phyloP scores from a whole-genome alignment of 2,329 filamentous ascomycete species.

The Parascedosporium putredinis region DNA sequence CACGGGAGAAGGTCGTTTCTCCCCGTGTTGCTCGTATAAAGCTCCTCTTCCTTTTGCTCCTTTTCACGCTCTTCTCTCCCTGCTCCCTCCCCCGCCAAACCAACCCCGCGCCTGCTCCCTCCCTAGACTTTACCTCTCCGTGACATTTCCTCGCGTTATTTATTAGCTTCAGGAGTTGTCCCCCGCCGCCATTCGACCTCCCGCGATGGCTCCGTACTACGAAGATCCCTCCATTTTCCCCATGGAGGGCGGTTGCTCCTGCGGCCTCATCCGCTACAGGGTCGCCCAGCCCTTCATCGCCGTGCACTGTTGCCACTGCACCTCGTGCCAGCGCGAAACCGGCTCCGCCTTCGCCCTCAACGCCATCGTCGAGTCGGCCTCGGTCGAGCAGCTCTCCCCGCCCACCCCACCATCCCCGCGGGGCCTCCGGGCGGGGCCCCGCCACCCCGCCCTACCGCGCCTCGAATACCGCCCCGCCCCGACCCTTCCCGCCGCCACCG shows the following conservation, averaged over 20 bases:
- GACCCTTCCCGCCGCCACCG: neutral
- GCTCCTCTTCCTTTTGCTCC: no score
- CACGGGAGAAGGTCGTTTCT: no score
- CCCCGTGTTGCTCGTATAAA: no score
- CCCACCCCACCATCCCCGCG: neutral
- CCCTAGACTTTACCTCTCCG: no score
- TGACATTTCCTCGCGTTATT: no score
- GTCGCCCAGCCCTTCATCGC: conserved; percentile 20
- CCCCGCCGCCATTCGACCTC: no score
- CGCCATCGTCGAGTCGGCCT: conserved; percentile 15
- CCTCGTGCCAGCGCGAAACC: conserved; percentile 33
- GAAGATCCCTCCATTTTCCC: conserved; percentile 9
- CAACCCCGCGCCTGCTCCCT: no score
- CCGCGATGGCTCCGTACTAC: neutral
- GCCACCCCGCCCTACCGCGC: neutral
- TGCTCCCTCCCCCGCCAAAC: no score
- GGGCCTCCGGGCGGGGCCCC: neutral
- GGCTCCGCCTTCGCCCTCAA: conserved; percentile 30
- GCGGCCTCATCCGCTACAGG: conserved; percentile 25
- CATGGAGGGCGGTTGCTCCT: conserved; percentile 1
- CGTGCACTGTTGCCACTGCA: conserved; percentile 37
- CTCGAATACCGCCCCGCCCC: neutral
- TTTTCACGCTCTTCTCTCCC: no score
- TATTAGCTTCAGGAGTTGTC: no score
- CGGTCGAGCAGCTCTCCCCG: neutral